phyloP scores from a whole-genome alignment of 768 basidiomycete species.

The Austroboletus eburneus region DNA sequence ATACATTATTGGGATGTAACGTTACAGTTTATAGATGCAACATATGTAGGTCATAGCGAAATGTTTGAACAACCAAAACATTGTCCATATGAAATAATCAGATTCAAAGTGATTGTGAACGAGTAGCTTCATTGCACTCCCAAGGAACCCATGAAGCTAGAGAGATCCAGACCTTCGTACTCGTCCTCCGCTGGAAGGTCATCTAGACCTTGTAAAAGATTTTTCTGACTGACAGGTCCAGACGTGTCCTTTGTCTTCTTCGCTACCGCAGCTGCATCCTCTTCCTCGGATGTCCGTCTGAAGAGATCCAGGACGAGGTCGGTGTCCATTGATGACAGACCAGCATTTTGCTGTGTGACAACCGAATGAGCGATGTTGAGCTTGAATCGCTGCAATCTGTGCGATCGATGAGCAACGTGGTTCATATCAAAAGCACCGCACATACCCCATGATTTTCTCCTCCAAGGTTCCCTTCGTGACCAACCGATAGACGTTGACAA shows the following conservation, averaged over 20 bases:
- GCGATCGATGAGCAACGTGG: constrained; percentile 5
- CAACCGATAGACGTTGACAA: constrained; percentile 96
- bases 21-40: constrained; percentile 33
- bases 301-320: constrained; percentile 96
- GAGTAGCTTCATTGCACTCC: constrained; percentile 38
- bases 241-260: constrained; percentile 47
- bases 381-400: constrained; percentile 95
- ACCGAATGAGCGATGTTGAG: constrained; percentile 96
- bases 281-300: constrained; percentile 69
- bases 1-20: constrained; percentile 33
- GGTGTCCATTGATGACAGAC: constrained; percentile 92
- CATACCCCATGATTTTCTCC: constrained; percentile 99
- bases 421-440: constrained; percentile 20
- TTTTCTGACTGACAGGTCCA: constrained; percentile 71
- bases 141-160: constrained; percentile 85
- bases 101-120: no score
- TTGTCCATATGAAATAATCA: constrained; percentile 16
- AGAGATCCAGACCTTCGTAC: constrained; percentile 82
- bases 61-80: constrained; percentile 13
- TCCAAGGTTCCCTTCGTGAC: constrained; percentile 97
- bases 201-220: constrained; percentile 82
- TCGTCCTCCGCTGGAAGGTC: constrained; percentile 92
- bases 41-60: constrained; percentile 26
- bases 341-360: constrained; percentile 96
- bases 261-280: constrained; percentile 55